These are phyloP conservation scores for Mucor piriformis DNA, from an alignment of 371 early-diverging fungal genomes.

Conservation along the genomic window DNA sequence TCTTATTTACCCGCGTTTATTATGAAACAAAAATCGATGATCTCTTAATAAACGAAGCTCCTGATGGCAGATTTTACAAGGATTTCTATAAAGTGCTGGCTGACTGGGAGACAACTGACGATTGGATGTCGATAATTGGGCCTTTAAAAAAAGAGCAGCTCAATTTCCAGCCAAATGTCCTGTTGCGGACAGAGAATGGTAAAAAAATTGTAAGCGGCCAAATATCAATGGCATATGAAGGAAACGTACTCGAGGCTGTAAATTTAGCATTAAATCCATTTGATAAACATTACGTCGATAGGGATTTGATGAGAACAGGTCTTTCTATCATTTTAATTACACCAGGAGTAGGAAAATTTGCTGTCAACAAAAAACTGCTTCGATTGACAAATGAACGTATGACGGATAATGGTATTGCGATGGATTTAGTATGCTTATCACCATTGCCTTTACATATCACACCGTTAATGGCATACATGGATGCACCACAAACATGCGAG, in stretches of 20 bases:
- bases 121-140: conserved; percentile 82
- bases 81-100: conserved; percentile 95
- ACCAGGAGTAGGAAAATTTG: conserved; percentile 86
- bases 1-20: conserved; percentile 89
- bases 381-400: conserved; percentile 94
- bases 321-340: conserved; percentile 91
- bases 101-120: conserved; percentile 89
- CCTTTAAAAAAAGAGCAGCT: conserved; percentile 83
- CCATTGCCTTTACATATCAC: conserved; percentile 87
- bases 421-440: conserved; percentile 92
- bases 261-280: conserved; percentile 94
- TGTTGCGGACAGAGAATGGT: conserved; percentile 60
- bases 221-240: conserved; percentile 80
- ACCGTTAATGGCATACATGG: conserved; percentile 84
- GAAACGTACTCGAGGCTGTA: conserved; percentile 93
- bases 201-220: conserved; percentile 64
- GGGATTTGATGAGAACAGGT: conserved; percentile 91
- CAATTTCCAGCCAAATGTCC: conserved; percentile 77
- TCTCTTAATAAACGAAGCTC: conserved; percentile 49
- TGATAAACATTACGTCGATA: conserved; percentile 91
- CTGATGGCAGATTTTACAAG: conserved; percentile 70
- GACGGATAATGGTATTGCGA: conserved; percentile 90
- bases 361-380: conserved; percentile 80
- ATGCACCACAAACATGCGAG: conserved; percentile 42
- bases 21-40: conserved; percentile 62